Conservation (phyloP, 2,329 filamentous ascomycete genomes). For the Arthrobotrys sphaeroides region DNA sequence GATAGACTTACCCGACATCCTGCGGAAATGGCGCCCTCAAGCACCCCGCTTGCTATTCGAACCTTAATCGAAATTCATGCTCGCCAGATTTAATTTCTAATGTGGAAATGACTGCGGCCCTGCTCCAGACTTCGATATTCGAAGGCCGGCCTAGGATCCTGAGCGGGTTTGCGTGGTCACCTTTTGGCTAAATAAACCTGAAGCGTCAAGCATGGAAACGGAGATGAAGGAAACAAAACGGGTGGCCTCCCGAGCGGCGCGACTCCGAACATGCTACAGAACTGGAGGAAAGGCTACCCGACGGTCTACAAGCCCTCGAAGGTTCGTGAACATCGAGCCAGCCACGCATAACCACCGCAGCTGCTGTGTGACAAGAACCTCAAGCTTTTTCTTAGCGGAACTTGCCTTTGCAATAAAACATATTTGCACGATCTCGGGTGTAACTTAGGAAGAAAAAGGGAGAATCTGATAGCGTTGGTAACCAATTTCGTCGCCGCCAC, state of each 20-base stretch:
- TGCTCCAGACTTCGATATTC: not conserved
- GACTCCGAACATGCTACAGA: too few species aligned
- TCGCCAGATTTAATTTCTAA: not conserved
- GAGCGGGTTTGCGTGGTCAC: not conserved
- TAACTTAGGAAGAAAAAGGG: not conserved
- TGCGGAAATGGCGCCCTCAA: not conserved
- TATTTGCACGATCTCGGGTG: too few species aligned
- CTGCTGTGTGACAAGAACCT: not conserved
- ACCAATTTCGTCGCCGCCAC: not conserved
- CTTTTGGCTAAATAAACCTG: not conserved
- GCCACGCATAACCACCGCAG: not conserved
- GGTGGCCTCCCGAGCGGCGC: not conserved
- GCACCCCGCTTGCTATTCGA: not conserved
- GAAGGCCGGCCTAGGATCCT: too few species aligned
- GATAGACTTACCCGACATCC: not conserved
- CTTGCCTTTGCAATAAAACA: not conserved
- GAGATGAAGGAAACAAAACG: not conserved
- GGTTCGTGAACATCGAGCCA: not conserved
- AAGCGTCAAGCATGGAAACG: not conserved
- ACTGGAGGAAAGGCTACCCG: too few species aligned
- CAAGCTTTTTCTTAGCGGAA: not conserved
- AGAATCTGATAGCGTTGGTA: not conserved
- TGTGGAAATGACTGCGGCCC: not conserved
- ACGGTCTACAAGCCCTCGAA: not conserved
- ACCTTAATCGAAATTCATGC: not conserved